These are phyloP conservation scores for Pelargonium nanum DNA, from an alignment of 345 rosid genomes.

Conservation along the genomic window DNA sequence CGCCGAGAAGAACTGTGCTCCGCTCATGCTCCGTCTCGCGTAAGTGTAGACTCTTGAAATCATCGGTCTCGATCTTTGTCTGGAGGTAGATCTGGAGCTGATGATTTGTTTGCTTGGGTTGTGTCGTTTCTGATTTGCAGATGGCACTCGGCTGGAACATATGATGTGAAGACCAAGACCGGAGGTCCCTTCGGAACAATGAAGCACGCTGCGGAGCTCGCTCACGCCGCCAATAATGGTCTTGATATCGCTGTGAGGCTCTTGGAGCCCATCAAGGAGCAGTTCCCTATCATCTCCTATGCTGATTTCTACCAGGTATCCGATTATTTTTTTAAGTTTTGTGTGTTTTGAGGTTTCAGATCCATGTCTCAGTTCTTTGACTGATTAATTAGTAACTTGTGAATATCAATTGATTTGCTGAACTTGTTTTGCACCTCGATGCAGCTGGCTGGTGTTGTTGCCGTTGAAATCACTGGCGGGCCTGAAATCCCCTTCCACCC, in stretches of 20 bases:
- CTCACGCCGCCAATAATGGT: slow-evolving; percentile 80
- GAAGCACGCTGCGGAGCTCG: slow-evolving; percentile 50
- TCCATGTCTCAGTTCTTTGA: not conserved
- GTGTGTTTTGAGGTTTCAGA: not conserved
- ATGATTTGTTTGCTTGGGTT: not conserved
- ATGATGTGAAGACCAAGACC: slow-evolving; percentile 60
- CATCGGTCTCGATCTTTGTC: not conserved
- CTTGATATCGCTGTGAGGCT: slow-evolving; percentile 75
- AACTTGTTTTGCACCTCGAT: not conserved
- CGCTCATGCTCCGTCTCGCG: slow-evolving; percentile 91
- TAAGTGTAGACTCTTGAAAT: slow-evolving; percentile 15
- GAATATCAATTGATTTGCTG: not conserved
- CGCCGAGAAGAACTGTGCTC: slow-evolving; percentile 90
- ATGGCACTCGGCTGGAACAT: slow-evolving; percentile 98
- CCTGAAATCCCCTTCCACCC: slow-evolving; percentile 96
- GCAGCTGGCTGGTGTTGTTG: slow-evolving; percentile 92
- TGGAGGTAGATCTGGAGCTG: not conserved
- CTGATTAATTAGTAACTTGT: too few relatives aligned
- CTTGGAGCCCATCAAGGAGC: slow-evolving; percentile 75
- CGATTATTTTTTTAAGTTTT: not conserved
- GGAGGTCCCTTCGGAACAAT: slow-evolving; percentile 97
- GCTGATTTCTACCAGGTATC: slow-evolving; percentile 83
- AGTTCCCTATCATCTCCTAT: slow-evolving; percentile 54
- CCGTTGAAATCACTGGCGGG: slow-evolving; percentile 90
- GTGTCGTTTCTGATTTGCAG: slow-evolving; percentile 23